Evolutionary conservation across 2,329 filamentous ascomycete genomes (phyloP), one percentile per base, ranked within the genome.

Genomic region (Alternaria sp.): DNA sequence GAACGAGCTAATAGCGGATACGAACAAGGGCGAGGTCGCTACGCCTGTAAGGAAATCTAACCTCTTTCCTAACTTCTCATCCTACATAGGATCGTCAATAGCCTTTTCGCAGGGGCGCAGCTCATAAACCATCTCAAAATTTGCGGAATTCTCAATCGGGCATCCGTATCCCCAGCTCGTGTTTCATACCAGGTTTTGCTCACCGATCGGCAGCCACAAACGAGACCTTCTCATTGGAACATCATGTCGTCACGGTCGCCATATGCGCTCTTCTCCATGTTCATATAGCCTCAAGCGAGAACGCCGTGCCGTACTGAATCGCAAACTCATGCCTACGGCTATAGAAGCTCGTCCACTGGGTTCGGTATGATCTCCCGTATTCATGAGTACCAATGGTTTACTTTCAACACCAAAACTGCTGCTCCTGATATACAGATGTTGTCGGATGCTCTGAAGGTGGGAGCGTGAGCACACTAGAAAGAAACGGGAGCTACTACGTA

Each of bases 181-280:
- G 58, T 55, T 50, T 53, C 48, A 51, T 39, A 48, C 44, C 29
- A 48, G 51, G 39, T 56, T 50, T 36, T 34, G 58, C 54, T 61
- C 54, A 63, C 61, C 61, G 61, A 63, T 63, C 54, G 61, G 54
- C 29, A 39, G 13, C 29, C 41, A 40, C 33, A 26, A 33, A 51
- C 40, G 23, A 62, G 36, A 41, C 31, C 29, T 45, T 51, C 28
- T 31, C 46, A 48, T 36, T 37, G 31, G 51, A 58, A 36, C 41
- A 40, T 42, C 36, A 17, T 40, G 48, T 56, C 49, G 42, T 34
- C 49, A 37, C 46, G 42, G 23, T 57, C 40, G 37, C 39, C 34
- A 42, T 44, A 17, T 36, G 56, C 37, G 55, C 50, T 51, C 26
- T 53, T 29, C 34, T 48, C 42, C 26, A 46, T 49, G 21, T 39